A percentile compares a stretch with the other conserved stretches of the same genome.
These are phyloP conservation scores for Paecilomyces niveus DNA, from an alignment of 2,329 filamentous ascomycete species.

Conservation along the genomic window DNA sequence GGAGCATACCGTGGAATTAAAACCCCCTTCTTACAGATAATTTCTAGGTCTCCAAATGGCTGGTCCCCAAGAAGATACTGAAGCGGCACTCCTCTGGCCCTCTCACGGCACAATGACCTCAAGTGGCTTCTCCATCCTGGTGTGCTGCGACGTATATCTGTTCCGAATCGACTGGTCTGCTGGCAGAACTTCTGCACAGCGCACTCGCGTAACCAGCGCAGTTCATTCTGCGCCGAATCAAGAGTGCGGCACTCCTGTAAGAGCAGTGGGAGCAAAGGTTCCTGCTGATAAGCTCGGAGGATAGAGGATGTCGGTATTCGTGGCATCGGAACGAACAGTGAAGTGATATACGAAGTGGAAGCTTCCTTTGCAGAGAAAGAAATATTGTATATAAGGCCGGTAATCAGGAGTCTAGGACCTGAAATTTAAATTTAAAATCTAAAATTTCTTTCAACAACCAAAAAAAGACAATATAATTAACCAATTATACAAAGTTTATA, in stretches of 20 bases:
- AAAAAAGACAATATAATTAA: too few species aligned
- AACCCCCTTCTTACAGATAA: conserved; percentile 68
- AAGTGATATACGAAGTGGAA: background rate
- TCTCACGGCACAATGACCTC: conserved; percentile 29
- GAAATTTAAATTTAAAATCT: too few species aligned
- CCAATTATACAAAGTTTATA: too few species aligned
- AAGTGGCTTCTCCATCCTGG: conserved; percentile 25
- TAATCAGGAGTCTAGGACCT: too few species aligned
- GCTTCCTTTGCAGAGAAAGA: background rate
- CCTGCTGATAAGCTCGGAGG: conserved; percentile 24
- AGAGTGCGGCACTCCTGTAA: conserved; percentile 39
- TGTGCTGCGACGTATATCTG: background rate
- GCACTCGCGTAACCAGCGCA: conserved; percentile 40
- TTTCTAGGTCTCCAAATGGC: conserved; percentile 77
- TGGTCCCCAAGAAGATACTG: conserved; percentile 87
- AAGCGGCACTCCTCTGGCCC: conserved; percentile 63
- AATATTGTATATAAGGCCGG: too few species aligned
- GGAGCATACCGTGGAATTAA: conserved; percentile 63
- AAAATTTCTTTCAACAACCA: too few species aligned
- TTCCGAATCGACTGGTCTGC: background rate
- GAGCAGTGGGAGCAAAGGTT: conserved; percentile 33
- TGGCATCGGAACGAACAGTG: conserved; percentile 29
- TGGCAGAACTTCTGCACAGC: conserved; percentile 14
- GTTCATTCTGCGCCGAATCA: conserved; percentile 37
- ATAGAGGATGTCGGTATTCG: conserved; percentile 33